Conservation (phyloP, 176 grass and related monocot genomes). For the Miscanthus lutarioriparius region DNA sequence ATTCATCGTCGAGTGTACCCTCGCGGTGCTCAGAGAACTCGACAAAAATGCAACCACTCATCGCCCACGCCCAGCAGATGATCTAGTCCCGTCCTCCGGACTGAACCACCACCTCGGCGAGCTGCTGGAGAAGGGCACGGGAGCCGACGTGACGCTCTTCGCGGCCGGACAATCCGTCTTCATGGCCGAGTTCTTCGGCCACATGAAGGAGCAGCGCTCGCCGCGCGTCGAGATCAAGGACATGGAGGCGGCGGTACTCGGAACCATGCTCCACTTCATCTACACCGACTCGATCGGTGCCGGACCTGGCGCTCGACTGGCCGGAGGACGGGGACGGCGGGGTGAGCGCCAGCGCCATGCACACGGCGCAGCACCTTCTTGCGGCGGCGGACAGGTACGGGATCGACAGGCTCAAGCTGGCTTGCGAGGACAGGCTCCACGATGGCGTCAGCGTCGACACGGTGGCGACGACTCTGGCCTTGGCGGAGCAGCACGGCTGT, state of each 20-base stretch:
- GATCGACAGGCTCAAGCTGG: conserved; percentile 45
- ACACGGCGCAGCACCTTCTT: conserved; percentile 44
- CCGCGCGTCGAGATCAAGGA: neutral
- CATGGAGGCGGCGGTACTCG: conserved; percentile 33
- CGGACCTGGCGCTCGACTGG: no score
- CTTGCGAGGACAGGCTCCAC: conserved; percentile 33
- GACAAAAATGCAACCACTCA: neutral
- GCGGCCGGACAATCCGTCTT: conserved; percentile 24
- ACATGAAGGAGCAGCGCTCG: conserved; percentile 25
- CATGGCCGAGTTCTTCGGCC: conserved; percentile 42
- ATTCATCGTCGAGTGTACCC: neutral
- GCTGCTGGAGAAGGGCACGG: neutral
- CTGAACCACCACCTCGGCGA: conserved; percentile 5
- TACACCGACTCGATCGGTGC: conserved; percentile 60
- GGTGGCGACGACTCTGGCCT: conserved; percentile 34
- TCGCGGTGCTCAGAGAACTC: neutral
- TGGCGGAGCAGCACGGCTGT: conserved; percentile 52
- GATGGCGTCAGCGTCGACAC: conserved; percentile 25
- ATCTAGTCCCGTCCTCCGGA: neutral
- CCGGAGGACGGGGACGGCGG: neutral
- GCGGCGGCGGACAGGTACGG: conserved; percentile 49
- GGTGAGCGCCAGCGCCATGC: neutral
- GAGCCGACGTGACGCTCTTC: conserved; percentile 27
- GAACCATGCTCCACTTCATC: conserved; percentile 54
- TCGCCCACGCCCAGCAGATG: neutral